These are phyloP conservation scores for Marsdenia floribunda DNA, from an alignment of 257 asterid species.

Conservation along the genomic window DNA sequence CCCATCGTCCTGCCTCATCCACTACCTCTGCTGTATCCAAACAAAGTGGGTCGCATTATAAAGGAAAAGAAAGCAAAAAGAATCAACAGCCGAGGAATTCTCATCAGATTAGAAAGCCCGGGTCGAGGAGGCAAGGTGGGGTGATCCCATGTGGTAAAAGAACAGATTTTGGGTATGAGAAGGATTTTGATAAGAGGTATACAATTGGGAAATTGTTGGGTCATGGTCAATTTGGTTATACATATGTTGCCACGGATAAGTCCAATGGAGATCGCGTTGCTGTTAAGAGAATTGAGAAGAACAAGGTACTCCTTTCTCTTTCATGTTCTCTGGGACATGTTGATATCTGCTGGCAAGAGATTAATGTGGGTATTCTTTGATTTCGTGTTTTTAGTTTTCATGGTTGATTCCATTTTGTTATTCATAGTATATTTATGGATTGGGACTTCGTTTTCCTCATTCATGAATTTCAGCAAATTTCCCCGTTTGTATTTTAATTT, in stretches of 20 bases:
- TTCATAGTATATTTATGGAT: not conserved
- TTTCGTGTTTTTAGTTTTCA: not conserved
- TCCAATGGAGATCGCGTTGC: conserved; percentile 95
- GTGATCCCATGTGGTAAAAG: conserved; percentile 80
- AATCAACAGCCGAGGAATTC: conserved; percentile 43
- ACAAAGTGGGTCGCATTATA: conserved; percentile 4
- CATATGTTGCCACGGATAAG: conserved; percentile 86
- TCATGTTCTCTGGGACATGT: not conserved
- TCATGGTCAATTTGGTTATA: conserved; percentile 97
- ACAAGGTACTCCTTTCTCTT: conserved; percentile 46
- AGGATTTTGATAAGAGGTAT: conserved; percentile 72
- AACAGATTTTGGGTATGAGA: conserved; percentile 95
- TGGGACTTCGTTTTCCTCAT: not conserved
- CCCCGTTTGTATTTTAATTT: not conserved
- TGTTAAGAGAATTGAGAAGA: conserved; percentile 90
- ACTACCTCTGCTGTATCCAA: not conserved
- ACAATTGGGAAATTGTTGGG: conserved; percentile 87
- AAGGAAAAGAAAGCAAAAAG: conserved; percentile 15
- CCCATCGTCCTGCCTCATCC: not conserved
- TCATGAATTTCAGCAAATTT: not conserved
- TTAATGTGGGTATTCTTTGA: conserved; percentile 13
- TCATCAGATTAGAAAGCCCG: conserved; percentile 35
- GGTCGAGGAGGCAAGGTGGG: conserved; percentile 55
- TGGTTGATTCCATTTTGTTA: not conserved
- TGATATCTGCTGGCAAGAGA: not conserved